phyloP scores from a whole-genome alignment of 345 rosid species.

The Pistacia vera region DNA sequence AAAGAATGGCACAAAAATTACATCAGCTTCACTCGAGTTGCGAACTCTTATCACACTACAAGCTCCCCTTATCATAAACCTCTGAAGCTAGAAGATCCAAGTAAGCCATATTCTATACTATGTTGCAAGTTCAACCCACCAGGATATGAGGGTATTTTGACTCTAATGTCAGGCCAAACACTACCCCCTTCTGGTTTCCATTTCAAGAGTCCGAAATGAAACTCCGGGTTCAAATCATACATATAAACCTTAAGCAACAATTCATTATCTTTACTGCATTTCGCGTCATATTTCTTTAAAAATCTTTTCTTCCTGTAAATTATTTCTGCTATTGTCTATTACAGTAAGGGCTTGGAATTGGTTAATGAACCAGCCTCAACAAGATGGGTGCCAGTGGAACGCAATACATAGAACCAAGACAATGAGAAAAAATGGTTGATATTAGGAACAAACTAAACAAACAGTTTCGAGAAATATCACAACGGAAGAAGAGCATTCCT shows the following conservation, averaged over 20 bases:
- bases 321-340: slow-evolving; percentile 31
- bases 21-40: slow-evolving; percentile 85
- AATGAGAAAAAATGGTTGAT: slow-evolving; percentile 39
- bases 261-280: slow-evolving; percentile 19
- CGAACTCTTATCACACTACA: slow-evolving; percentile 68
- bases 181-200: slow-evolving; percentile 60
- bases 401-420: slow-evolving; percentile 79
- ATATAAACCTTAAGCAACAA: slow-evolving; percentile 68
- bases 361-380: slow-evolving; percentile 38
- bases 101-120: slow-evolving; percentile 93
- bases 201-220: slow-evolving; percentile 78
- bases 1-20: slow-evolving; percentile 85
- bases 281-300: slow-evolving; percentile 19
- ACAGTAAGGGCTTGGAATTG: slow-evolving; percentile 30
- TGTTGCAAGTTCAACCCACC: slow-evolving; percentile 97
- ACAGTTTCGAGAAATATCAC: slow-evolving; percentile 46
- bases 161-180: slow-evolving; percentile 82
- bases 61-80: slow-evolving; percentile 38
- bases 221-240: slow-evolving; percentile 89
- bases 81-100: slow-evolving; percentile 86
- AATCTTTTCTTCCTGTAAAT: slow-evolving; percentile 22
- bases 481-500: slow-evolving; percentile 38
- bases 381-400: slow-evolving; percentile 48
- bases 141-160: slow-evolving; percentile 65
- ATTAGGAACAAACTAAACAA: slow-evolving; percentile 49